Base-by-base conservation (phyloP, 2,329 filamentous ascomycete species). In the Clarireedia homoeocarpa region DNA sequence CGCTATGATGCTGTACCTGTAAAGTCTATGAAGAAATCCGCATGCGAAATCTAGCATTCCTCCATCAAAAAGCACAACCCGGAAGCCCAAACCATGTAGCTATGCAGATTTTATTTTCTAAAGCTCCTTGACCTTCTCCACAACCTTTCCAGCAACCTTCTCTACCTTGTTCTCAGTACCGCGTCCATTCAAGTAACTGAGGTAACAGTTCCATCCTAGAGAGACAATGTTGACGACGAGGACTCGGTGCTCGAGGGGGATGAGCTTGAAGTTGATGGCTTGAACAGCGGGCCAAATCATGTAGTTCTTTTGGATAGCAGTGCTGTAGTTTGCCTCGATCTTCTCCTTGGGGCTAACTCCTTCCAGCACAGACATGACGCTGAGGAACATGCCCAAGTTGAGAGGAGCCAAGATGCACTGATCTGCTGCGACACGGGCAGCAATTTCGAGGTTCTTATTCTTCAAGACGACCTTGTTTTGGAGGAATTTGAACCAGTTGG, bases 281-380 rank as follows among this genome's bases (percentile, higher is more conserved):
- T 89, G 86, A 55, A 89, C 83, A 54, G 68, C 66, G 1, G 86
- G 86, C 86, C 86, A 89, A 14, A 89, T 71, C 72, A 84, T 80
- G 75, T 84, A 82, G 68, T 89, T 89, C 68, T 82, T 85, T 69
- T 77, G 78, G 67, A 88, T 74, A 24, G 82, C 84, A 3, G 76
- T 75, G 53, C 72, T 67, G 66, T 84, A 89, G 46, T 76, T 83
- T 56, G 74, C 77, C 50, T 77, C 71, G 61, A 86, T 71, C 72
- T 86, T 87, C 65, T 86, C 75, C 62, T 75, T 72, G 0, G 83
- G 81, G 62, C 78, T 75, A 7, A 68, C 72, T 15, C 83, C 83
- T 65, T 86, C 83, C 72, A 86, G 74, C 57, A 84, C 74, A 2
- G 85, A 82, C 84, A 89, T 87, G 44, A 76, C 81, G 58, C 78